Conservation (phyloP, 805 yeast species). For the Nakazawaea wickerhamii region DNA sequence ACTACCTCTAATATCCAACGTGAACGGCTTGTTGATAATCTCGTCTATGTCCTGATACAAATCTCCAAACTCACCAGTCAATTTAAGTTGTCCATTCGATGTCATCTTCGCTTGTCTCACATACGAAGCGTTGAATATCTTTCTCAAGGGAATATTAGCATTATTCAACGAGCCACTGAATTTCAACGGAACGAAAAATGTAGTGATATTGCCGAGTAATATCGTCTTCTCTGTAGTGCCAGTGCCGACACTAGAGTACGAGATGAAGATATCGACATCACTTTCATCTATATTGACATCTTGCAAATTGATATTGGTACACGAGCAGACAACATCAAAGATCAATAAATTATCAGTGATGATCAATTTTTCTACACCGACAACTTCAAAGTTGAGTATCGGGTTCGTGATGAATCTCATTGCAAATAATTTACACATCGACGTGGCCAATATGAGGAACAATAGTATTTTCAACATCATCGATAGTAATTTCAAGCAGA, state of each 20-base stretch:
- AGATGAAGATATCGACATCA: slow-evolving; percentile 28
- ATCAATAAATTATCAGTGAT: slow-evolving; percentile 26
- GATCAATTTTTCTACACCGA: slow-evolving; percentile 23
- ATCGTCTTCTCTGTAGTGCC: slow-evolving; percentile 24
- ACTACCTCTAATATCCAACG: slow-evolving; percentile 27
- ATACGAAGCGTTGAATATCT: background rate
- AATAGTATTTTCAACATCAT: slow-evolving; percentile 10
- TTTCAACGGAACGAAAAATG: slow-evolving; percentile 26
- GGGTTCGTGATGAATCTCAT: slow-evolving; percentile 24
- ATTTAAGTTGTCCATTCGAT: slow-evolving; percentile 27
- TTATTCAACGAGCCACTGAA: slow-evolving; percentile 23
- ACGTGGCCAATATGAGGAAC: slow-evolving; percentile 7
- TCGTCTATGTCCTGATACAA: slow-evolving; percentile 3
- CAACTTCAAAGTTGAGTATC: slow-evolving; percentile 20
- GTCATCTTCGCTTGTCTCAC: background rate
- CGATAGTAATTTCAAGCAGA: background rate
- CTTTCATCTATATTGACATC: slow-evolving; percentile 26
- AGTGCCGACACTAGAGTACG: slow-evolving; percentile 16
- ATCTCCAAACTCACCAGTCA: slow-evolving; percentile 23
- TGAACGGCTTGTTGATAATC: slow-evolving; percentile 23
- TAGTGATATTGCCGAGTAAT: slow-evolving; percentile 25
- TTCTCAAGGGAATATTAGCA: slow-evolving; percentile 2
- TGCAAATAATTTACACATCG: slow-evolving; percentile 17
- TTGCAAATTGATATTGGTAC: slow-evolving; percentile 26
- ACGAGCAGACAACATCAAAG: slow-evolving; percentile 24